Base-by-base conservation (phyloP, 495 filamentous ascomycete genomes). In the Ramalina intermedia region DNA sequence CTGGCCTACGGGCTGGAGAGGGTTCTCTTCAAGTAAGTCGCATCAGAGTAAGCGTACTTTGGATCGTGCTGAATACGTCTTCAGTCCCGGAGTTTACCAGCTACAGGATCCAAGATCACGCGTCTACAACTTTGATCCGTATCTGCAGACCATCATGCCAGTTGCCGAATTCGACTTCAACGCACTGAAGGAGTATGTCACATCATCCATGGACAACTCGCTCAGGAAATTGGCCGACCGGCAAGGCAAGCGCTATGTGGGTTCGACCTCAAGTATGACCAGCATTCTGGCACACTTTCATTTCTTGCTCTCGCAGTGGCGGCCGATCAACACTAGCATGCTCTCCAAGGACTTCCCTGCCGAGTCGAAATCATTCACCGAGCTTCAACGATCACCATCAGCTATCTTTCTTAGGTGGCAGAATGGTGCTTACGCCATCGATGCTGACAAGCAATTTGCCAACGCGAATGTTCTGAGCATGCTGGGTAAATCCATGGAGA, bases 231-330 rank as follows among this genome's bases (percentile, higher is more conserved):
- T 86, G n/a, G 85, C 88, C 1, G 66, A 67, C 43, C 60, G 77
- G 21, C 60, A 81, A 36, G 59, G 68, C n/a, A 88, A 83, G 58
- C 93, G 85, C 58, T 99, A 94, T 58, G 74, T 87, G 2, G 93
- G 93, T 8, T 96, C 91, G 20, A 94, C 91, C 5, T 96, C 91
- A 1, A 95, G 87, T 63, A 96, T 94, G 88, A 95, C 89, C 4
- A 73, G 81, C 3, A 78, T 80, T 41, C 72, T 99, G 37, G 72
- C 79, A 4, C 91, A 96, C 52, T 96, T 96, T 63, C 91, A 99
- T 62, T 96, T 75, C 58, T 79, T 96, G 21, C 73, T 99, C 2
- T 96, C 90, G 0, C 58, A 72, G 17, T 96, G 85, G 85, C 79
- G 91, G 37, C 61, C 64, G 26, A 68, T 94, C 52, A 85, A 87